Evolutionary conservation across 352 stramenopile species (phyloP), one percentile per base, ranked within the genome.

Genomic region (Blastocystis hominis): DNA sequence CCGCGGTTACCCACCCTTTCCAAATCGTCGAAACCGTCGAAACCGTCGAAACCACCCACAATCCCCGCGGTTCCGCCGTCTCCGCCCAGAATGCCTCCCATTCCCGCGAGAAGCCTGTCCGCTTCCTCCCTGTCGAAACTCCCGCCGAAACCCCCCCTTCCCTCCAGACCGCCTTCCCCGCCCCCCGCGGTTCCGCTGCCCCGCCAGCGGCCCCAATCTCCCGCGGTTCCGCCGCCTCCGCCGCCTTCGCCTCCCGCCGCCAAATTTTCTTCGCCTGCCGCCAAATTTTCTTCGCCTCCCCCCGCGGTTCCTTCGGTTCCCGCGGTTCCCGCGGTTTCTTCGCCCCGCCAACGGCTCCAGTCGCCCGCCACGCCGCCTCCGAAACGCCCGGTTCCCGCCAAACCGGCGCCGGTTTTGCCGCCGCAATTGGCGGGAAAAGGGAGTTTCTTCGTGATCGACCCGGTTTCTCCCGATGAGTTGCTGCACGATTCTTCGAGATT

Each of bases 381-480:
- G 20, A 38, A 38, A 56, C 50, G 6, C 47, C 7, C 50, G 30
- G 20, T n/a, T 30, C 20, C 50, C 46, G 36, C 46, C 4, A 80
- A 64, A 30, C 50, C 50, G n/a, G 20, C 70, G 20, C 36, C 70
- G 13, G 42, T 46, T 7, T 46, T 20, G 15, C 70, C 46, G 15
- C 46, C 50, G 30, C 46, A 46, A 5, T 47, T 53, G 3, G 3
- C n/a, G 1, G 5, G 50, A 24, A 46, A 30, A 7, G 24, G 24
- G 24, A 30, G 24, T 30, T 68, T 34, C 34, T 84, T 55, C 34
- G 72, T 53, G 24, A 84, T 84, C 56, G 72, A 84, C 44, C 72
- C 72, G 36, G 72, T 84, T 13, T 46, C 24, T 4, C 36, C 62
- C n/a, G 20, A 47, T 20, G 72, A 84, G 10, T 6, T 59, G n/a